Evolutionary conservation across 345 rosid species (phyloP), one percentile per base, ranked within the genome.

Genomic region (Melastoma malabathricum): DNA sequence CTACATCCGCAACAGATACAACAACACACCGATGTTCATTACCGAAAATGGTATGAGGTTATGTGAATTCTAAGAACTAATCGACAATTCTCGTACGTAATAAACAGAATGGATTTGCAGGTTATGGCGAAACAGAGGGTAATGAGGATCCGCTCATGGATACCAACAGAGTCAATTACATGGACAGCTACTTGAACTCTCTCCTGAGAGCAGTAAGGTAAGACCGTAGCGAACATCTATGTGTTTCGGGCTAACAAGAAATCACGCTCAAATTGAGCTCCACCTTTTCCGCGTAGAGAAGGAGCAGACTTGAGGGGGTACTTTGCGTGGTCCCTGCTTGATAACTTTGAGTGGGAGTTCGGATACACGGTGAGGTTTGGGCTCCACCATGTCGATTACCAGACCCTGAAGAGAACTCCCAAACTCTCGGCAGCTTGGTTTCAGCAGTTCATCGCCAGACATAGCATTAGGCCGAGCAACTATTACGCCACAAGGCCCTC

Each of bases 261-360:
- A 44, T 15, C 15, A 20, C 43, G 13, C 8, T 20, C 14, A 8
- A 15, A 43, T 23, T 15, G 5, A 43, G 44, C 34, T 15, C 10
- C 19, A 10, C 54, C 18, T 15, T 15, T 0, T 31, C 12, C 20
- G 22, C 47, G 38, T 1, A 48, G 55, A 41, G 27, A 25, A 27
- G 56, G 64, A 22, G 64, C 64, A 2, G 44, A 59, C 16, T 57
- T 59, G 46, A 47, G 57, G 29, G 64, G 64, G 5, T 51, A 59
- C 64, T 59, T 59, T 31, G 39, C 46, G 52, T 59, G 64, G 64
- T 59, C 57, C 9, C 20, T 59, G n/a, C n/a, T 60, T 39, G 55
- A 59, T 43, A 59, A 59, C 43, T 59, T 59, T 43, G 62, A 59
- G 23, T 59, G 62, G 55, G 5, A n/a, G 2, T 3, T 49, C 4